Conservation (phyloP, 2,329 filamentous ascomycete genomes). For the Sarocladium strictum region DNA sequence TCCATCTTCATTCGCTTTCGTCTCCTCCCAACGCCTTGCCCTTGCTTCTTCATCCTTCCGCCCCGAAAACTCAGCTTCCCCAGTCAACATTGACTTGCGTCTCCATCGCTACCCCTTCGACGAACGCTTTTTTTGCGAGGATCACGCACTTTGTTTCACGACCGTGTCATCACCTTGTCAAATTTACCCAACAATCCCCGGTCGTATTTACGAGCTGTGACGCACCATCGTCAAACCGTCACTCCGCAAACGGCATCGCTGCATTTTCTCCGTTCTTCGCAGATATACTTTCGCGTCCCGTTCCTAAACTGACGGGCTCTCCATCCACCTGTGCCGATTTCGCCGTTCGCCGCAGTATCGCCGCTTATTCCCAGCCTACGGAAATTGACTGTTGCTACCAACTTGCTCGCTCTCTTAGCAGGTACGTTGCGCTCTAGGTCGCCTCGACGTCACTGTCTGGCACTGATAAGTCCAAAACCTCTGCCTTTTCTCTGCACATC, state of each 20-base stretch:
- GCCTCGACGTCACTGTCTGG: constrained; percentile 3
- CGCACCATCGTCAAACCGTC: constrained; percentile 1
- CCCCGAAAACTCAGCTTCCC: not conserved
- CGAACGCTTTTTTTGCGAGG: constrained; percentile 1
- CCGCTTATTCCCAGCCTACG: not conserved
- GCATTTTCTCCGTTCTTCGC: not conserved
- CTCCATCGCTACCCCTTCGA: not conserved
- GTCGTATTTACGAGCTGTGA: constrained; percentile 9
- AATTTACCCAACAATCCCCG: not conserved
- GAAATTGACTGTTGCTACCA: not conserved
- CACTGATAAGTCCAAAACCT: not conserved
- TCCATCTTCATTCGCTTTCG: constrained; percentile 4
- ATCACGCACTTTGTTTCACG: not conserved
- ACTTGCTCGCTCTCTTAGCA: not conserved
- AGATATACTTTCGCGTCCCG: not conserved
- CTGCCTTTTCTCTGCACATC: not conserved
- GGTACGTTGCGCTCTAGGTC: not conserved
- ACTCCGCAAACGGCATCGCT: constrained; percentile 5
- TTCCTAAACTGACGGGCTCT: not conserved
- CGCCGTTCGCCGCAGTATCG: not conserved
- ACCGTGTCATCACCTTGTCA: not conserved
- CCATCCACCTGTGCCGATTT: not conserved
- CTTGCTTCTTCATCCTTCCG: constrained; percentile 2
- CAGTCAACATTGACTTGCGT: not conserved
- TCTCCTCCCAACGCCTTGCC: constrained; percentile 1